phyloP scores from a whole-genome alignment of 805 yeast species.

The Metschnikowia lunata region DNA sequence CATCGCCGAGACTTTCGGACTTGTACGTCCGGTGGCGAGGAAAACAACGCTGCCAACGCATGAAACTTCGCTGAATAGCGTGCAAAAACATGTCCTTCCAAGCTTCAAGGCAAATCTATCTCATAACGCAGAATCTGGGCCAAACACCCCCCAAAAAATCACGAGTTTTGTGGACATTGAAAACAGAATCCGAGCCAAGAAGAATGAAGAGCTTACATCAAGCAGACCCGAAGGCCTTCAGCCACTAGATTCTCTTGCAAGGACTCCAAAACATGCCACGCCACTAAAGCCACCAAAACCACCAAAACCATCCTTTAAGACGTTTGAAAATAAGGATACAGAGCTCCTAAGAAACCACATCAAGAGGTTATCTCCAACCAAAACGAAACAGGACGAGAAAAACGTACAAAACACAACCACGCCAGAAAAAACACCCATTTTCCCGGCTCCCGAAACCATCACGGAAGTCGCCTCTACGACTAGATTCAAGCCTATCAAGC shows the following conservation, averaged over 20 bases:
- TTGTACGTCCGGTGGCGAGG: constrained; percentile 4
- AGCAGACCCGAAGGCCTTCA: neutral
- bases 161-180: constrained; percentile 3
- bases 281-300: constrained; percentile 15
- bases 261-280: neutral
- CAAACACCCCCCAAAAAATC: neutral
- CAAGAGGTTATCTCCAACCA: constrained; percentile 11
- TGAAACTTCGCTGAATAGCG: too few species aligned
- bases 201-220: neutral
- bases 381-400: constrained; percentile 1
- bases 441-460: too few species aligned
- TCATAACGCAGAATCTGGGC: too few species aligned
- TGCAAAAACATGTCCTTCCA: too few species aligned
- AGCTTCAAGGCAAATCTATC: too few species aligned
- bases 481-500: neutral
- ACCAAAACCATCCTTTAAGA: constrained; percentile 13
- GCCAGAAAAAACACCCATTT: too few species aligned
- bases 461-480: too few species aligned
- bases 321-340: constrained; percentile 7
- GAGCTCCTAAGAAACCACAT: constrained; percentile 8
- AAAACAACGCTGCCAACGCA: too few species aligned
- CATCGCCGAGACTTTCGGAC: neutral
- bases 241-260: too few species aligned
- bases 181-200: neutral
- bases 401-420: neutral